Conservation (phyloP, 331 rosid genomes). For the Rhamnella rubrinervis region DNA sequence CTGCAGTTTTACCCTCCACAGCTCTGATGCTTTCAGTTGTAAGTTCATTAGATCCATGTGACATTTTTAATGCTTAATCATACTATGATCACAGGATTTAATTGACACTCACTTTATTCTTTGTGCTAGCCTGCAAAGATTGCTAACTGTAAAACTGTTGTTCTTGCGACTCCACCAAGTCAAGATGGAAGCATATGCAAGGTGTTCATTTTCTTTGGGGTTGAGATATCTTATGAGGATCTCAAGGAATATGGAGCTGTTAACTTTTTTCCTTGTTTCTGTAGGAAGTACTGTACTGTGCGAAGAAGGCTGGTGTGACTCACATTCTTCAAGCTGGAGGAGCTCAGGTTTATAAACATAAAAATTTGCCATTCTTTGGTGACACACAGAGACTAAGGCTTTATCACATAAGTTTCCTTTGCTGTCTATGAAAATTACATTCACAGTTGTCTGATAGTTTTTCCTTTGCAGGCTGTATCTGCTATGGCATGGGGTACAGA, state of each 20-base stretch:
- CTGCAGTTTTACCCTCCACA: constrained; percentile 97
- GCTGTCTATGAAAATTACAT: background rate
- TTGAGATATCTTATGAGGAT: constrained; percentile 10
- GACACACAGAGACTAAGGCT: background rate
- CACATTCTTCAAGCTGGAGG: constrained; percentile 99
- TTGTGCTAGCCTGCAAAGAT: constrained; percentile 83
- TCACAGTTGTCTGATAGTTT: constrained; percentile 7
- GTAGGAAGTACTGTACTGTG: constrained; percentile 93
- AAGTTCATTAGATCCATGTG: constrained; percentile 37
- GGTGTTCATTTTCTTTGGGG: constrained; percentile 45
- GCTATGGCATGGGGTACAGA: constrained; percentile 99
- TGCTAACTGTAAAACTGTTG: constrained; percentile 91
- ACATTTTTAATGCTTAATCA: constrained; percentile 3
- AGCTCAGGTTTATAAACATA: constrained; percentile 71
- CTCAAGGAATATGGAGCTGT: constrained; percentile 20
- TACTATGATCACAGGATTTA: constrained; percentile 16
- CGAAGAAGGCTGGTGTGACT: constrained; percentile 95
- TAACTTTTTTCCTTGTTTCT: constrained; percentile 18
- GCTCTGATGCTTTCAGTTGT: constrained; percentile 97
- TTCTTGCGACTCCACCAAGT: constrained; percentile 93
- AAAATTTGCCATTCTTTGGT: background rate
- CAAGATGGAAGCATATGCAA: constrained; percentile 86
- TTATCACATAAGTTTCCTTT: constrained; percentile 2
- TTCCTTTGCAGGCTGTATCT: constrained; percentile 66
- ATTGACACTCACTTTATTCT: constrained; percentile 29